Base-by-base conservation (phyloP, 176 grass and related monocot species). In the Musa beccarii region DNA sequence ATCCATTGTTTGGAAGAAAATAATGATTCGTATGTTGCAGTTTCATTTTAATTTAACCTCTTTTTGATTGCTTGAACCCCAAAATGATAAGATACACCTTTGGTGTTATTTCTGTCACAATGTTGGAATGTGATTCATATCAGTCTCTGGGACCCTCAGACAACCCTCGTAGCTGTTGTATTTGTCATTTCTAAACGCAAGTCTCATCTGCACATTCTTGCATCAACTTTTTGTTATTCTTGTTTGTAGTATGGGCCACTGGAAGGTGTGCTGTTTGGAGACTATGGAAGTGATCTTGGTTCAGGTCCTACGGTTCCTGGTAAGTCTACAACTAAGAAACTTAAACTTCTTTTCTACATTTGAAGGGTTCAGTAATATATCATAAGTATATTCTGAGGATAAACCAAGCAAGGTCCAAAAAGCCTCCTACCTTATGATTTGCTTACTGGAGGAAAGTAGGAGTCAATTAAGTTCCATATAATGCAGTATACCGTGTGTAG, bases 231-330 rank as follows among this genome's bases (percentile, higher is more conserved):
- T 69, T 70, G 14, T 11, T 16, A 11, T 78, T 13, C 51, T 74
- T 14, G 16, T 73, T 77, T 89, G 80, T 76, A 99, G 96, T 86
- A 82, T 69, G 96, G 91, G 54, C 96, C 91, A 5, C 71, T 99
- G 74, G 86, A 95, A 88, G 96, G 91, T 51, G 88, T 92, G 63
- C 26, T 99, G n/a, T 99, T 94, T 87, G 86, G 75, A 15, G 96
- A 99, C 79, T 94, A 92, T 63, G 96, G 96, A 52, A 99, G 89
- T 52, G 91, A 94, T 86, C 79, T 99, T 53, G 86, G 91, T 26
- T 99, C 95, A 72, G 95, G 95, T 56, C 76, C 75, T 59, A 94
- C 85, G 59, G 88, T 99, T 57, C 86, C 76, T 79, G 95, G 95
- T 99, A 94, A 79, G 79, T 74, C 19, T 16, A 66, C 17, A 59